These are phyloP conservation scores for Clitoria ternatea DNA, from an alignment of 306 rosid species.

Conservation along the genomic window DNA sequence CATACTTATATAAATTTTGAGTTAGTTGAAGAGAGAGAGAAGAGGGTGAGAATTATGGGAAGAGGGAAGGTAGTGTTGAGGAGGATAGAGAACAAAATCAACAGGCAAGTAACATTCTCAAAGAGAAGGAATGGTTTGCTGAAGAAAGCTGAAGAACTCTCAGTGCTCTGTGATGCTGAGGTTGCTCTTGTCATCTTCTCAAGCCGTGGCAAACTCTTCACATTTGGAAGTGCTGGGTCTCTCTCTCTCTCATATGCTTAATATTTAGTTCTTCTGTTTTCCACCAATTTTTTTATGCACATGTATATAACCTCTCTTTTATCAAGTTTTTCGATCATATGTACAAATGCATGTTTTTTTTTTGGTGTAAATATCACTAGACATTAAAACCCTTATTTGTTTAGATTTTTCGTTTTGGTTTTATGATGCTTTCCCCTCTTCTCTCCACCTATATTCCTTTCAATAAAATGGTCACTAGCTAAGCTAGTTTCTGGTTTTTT, in stretches of 20 bases:
- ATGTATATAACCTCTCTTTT: too few relatives aligned
- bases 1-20: background rate
- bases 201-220: slow-evolving; percentile 49
- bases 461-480: slow-evolving; percentile 11
- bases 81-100: slow-evolving; percentile 51
- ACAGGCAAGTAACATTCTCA: slow-evolving; percentile 23
- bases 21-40: background rate
- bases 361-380: too few relatives aligned
- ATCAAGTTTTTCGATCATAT: too few relatives aligned
- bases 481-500: background rate
- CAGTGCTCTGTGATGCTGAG: slow-evolving; percentile 27
- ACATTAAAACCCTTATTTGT: too few relatives aligned
- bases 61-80: slow-evolving; percentile 62
- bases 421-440: background rate
- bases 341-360: too few relatives aligned
- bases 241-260: background rate
- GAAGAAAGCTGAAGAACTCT: slow-evolving; percentile 27
- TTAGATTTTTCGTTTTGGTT: background rate
- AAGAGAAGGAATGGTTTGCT: slow-evolving; percentile 28
- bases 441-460: background rate
- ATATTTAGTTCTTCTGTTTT: too few relatives aligned
- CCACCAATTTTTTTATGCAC: too few relatives aligned
- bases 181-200: slow-evolving; percentile 47
- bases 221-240: background rate
- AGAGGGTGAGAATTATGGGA: slow-evolving; percentile 39